Percentiles rank a stretch among this genome's conserved stretches.
Evolutionary conservation across 2,329 filamentous ascomycete species (phyloP).

Genomic region (Tolypocladium cylindrosporum): DNA sequence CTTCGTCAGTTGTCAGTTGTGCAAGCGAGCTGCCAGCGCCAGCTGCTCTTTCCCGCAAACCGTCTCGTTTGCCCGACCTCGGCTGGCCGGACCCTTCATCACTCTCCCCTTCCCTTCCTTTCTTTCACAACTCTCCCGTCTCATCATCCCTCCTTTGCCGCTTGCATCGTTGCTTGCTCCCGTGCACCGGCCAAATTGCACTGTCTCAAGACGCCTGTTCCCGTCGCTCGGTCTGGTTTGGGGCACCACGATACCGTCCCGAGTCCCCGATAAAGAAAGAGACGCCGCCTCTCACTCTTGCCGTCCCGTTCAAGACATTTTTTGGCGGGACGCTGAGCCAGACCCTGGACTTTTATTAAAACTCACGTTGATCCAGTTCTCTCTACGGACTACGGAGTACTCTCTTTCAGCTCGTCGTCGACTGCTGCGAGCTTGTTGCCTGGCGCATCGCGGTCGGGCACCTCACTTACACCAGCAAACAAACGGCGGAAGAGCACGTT

Average conservation of each 20-base stretch:
- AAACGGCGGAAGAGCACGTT: not conserved
- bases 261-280: not conserved
- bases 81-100: not conserved
- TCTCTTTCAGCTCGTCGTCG: not conserved
- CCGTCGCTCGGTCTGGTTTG: too few relatives aligned
- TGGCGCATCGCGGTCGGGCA: not conserved
- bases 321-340: not conserved
- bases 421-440: not conserved
- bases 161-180: not conserved
- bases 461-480: not conserved
- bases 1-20: not conserved
- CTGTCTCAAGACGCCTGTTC: not conserved
- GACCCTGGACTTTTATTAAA: not conserved
- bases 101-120: not conserved
- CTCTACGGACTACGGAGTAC: not conserved
- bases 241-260: not conserved
- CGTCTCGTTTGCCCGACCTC: not conserved
- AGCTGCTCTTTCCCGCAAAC: not conserved
- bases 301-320: not conserved
- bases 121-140: not conserved
- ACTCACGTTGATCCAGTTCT: not conserved
- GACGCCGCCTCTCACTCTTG: not conserved
- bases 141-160: not conserved
- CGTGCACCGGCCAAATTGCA: not conserved
- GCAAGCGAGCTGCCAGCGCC: not conserved